Percentiles rank a stretch among this genome's conserved stretches.
These are phyloP conservation scores for Myxozyma neotropica DNA, from an alignment of 805 yeast species.

Conservation along the genomic window DNA sequence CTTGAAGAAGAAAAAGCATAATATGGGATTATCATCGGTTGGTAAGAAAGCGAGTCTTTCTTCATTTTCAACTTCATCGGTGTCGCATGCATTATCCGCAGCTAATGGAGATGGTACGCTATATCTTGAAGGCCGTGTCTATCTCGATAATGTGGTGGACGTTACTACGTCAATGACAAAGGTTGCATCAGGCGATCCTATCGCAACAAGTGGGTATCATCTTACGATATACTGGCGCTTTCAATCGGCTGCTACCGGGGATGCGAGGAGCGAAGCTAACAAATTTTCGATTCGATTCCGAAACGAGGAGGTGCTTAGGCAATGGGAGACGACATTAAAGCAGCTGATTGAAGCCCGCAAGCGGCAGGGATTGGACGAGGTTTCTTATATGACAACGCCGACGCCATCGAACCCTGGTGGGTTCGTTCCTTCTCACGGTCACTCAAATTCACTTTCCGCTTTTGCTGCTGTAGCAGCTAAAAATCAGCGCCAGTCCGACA, in stretches of 20 bases:
- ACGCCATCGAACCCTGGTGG: constrained; percentile 5
- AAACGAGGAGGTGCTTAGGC: constrained; percentile 78
- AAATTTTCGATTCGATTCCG: constrained; percentile 79
- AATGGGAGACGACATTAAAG: constrained; percentile 62
- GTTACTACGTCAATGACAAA: constrained; percentile 40
- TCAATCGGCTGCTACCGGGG: constrained; percentile 52
- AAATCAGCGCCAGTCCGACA: constrained; percentile 11
- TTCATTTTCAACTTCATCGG: constrained; percentile 10
- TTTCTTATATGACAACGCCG: constrained; percentile 1
- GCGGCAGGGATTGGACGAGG: neutral
- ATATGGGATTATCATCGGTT: constrained; percentile 54
- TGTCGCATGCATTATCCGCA: neutral
- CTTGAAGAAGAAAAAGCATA: constrained; percentile 49
- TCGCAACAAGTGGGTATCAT: constrained; percentile 18
- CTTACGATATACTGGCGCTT: constrained; percentile 31
- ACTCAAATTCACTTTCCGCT: constrained; percentile 7
- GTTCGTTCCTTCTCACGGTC: constrained; percentile 17
- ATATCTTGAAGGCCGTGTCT: constrained; percentile 80
- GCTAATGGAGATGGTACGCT: constrained; percentile 36
- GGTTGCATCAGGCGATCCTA: constrained; percentile 35
- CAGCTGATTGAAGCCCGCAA: constrained; percentile 33
- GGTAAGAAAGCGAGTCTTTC: constrained; percentile 40
- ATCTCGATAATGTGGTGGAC: constrained; percentile 64
- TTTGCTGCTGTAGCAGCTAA: neutral
- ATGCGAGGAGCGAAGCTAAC: constrained; percentile 66